Conservation (phyloP, 2,329 filamentous ascomycete species). For the Aspergillus fumigatus region DNA sequence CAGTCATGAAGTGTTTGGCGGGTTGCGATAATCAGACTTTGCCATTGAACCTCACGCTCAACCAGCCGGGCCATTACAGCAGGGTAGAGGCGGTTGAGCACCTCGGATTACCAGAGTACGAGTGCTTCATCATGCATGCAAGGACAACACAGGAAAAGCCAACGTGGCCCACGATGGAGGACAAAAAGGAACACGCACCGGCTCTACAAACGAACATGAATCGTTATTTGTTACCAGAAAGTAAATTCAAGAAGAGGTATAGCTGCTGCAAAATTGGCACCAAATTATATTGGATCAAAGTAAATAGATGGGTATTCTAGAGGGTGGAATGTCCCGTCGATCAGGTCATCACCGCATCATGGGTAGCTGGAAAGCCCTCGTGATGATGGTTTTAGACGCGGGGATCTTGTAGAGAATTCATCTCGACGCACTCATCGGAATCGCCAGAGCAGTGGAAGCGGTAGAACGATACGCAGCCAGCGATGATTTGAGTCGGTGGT, state of each 20-base stretch:
- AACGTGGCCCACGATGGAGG: background rate
- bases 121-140: slow-evolving; percentile 33
- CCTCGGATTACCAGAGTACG: slow-evolving; percentile 45
- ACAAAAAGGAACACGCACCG: slow-evolving; percentile 1
- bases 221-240: background rate
- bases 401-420: slow-evolving; percentile 41
- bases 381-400: slow-evolving; percentile 80
- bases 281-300: background rate
- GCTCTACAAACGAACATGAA: background rate
- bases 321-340: slow-evolving; percentile 35
- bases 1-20: background rate
- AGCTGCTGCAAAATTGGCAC: background rate
- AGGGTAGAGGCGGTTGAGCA: slow-evolving; percentile 36
- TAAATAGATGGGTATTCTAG: slow-evolving; percentile 5
- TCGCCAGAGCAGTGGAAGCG: slow-evolving; percentile 60
- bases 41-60: slow-evolving; percentile 41
- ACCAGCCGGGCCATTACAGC: slow-evolving; percentile 29
- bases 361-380: slow-evolving; percentile 48
- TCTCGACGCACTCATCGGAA: slow-evolving; percentile 71
- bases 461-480: slow-evolving; percentile 47
- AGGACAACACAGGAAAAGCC: slow-evolving; percentile 1
- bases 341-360: slow-evolving; percentile 47
- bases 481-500: slow-evolving; percentile 74
- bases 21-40: slow-evolving; percentile 36
- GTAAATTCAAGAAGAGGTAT: background rate